Base-by-base conservation (phyloP, 306 rosid species). In the Trichosanthes truncata region DNA sequence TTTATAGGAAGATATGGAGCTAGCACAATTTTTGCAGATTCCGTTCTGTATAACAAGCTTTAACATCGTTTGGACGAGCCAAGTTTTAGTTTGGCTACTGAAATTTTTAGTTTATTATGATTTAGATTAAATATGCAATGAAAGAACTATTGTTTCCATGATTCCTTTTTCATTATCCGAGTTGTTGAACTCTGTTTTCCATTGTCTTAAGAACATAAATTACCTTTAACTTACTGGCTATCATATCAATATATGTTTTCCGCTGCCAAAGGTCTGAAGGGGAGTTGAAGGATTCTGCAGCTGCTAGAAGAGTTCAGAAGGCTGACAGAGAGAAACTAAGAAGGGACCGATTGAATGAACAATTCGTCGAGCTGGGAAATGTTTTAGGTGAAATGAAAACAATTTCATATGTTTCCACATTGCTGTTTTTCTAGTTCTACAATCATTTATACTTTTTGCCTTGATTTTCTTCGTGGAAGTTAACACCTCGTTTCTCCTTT, bases 291-390 rank as follows among this genome's bases (percentile, higher is more conserved):
- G 96, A 92, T 82, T 57, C 87, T 81, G 31, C 86, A 78, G 85
- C 89, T 79, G 88, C 93, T 73, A 92, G 90, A 83, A 92, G 86
- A 87, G 69, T 85, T 35, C 98, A 90, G 82, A 94, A 94, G 90
- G 97, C 98, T 67, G 97, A 89, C 83, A 75, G 93, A 79, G 98
- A 94, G 88, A 94, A 92, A 86, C 56, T 90, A 55, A 92, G 97
- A 87, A 89, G 97, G 88, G 93, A 88, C 82, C 85, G 88, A 68
- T 87, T 90, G 76, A 92, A 94, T 71, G 97, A 89, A 85, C 97
- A 92, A 74, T 94, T 92, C 86, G 79, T 84, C 29, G 94, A 89
- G 65, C 84, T 94, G 81, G 93, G 96, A 51, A 88, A 71, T 63
- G 80, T 86, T 66, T 84, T 92, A 82, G 97, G 98, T 92, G 82